Evolutionary conservation across 2,329 filamentous ascomycete species (phyloP), one percentile per base, ranked within the genome.

Genomic region (Pseudogymnoascus sp.): DNA sequence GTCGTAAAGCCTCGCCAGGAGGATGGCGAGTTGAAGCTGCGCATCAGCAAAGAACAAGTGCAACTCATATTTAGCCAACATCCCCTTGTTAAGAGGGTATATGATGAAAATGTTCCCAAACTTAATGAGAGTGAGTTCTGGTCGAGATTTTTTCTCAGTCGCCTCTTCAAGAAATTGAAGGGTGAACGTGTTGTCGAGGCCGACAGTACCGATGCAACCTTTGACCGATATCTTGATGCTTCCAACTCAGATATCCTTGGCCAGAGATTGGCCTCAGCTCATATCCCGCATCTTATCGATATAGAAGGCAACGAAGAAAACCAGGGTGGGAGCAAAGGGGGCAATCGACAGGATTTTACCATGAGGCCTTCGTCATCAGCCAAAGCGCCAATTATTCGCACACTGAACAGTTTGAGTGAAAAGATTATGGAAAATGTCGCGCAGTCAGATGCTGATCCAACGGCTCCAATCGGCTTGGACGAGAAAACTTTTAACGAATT

Each of bases 291-390:
- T 68, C 92, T 95, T 66, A 92, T 99, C 67, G 89, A 99, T 72
- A 75, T 99, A 26, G 90, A 93, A 71, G 94, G 88, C 31, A 99
- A 99, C 70, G 94, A 97, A 75, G 90, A 94, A 73, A 93, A 99
- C 69, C 87, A 96, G 73, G 95, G 92, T 67, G 90, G 92, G 60
- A 84, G 87, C 69, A 87, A 82, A 68, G 76, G 81, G 64, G 94
- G 94, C 58, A 97, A 99, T 72, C 82, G 88, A 60, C 91, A 93
- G 61, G 92, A 97, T 71, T 77, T 89, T 36, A 94, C 95, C 66
- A 97, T 97, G 91, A 84, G 90, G 35, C 91, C 92, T 1, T 81
- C 80, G 2, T 81, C 85, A 9, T 77, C 83, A 54, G 84, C 87
- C 50, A 93, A 94, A 71, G 87, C 94, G 1, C 92, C 92, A 9